These are phyloP conservation scores for Naganishia vaughanmartiniae DNA, from an alignment of 768 basidiomycete genomes.

Conservation along the genomic window DNA sequence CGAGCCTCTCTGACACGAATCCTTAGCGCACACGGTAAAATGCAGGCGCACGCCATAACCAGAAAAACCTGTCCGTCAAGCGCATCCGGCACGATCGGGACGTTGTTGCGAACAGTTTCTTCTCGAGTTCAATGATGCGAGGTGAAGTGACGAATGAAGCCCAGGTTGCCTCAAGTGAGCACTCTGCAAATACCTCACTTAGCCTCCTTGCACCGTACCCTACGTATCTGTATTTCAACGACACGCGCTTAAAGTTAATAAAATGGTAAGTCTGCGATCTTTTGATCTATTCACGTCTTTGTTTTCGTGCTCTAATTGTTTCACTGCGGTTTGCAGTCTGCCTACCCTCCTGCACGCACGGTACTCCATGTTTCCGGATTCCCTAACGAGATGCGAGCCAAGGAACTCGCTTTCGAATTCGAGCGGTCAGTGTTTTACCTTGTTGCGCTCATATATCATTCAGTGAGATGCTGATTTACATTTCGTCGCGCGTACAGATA, in stretches of 20 bases:
- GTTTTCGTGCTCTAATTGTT: background rate
- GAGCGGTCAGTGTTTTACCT: constrained; percentile 63
- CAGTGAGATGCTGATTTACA: background rate
- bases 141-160: constrained; percentile 12
- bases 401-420: constrained; percentile 80
- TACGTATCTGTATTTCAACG: background rate
- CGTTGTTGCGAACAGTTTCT: background rate
- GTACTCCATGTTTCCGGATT: constrained; percentile 50
- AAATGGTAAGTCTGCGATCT: background rate
- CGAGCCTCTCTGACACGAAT: background rate
- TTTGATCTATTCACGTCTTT: background rate
- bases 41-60: background rate
- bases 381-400: constrained; percentile 58
- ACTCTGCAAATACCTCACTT: background rate
- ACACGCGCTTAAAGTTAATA: background rate
- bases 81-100: constrained; percentile 21
- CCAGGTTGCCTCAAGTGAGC: background rate
- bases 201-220: too few species aligned
- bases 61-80: constrained; percentile 9
- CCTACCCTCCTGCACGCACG: background rate
- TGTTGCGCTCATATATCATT: background rate
- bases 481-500: constrained; percentile 56
- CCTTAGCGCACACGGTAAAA: background rate
- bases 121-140: too few species aligned
- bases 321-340: background rate